These are phyloP conservation scores for Graphiopsis chlorocephala DNA, from an alignment of 2,329 filamentous ascomycete genomes.

Conservation along the genomic window DNA sequence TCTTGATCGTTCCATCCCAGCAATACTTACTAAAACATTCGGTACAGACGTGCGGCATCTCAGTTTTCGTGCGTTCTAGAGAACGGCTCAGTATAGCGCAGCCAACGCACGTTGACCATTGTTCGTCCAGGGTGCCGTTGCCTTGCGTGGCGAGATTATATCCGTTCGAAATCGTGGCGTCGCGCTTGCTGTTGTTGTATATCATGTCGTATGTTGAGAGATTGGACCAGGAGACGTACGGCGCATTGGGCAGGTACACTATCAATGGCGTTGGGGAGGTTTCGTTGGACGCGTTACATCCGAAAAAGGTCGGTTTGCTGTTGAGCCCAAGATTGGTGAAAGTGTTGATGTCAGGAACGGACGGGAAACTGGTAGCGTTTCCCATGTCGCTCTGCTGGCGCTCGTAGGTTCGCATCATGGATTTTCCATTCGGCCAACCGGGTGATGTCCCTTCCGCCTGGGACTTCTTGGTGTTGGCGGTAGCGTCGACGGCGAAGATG, in stretches of 20 bases:
- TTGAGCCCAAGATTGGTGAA: slow-evolving; percentile 77
- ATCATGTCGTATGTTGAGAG: slow-evolving; percentile 69
- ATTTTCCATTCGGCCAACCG: slow-evolving; percentile 74
- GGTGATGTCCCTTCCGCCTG: slow-evolving; percentile 35
- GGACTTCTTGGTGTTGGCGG: slow-evolving; percentile 61
- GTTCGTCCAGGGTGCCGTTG: slow-evolving; percentile 69
- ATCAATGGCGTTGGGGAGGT: slow-evolving; percentile 60
- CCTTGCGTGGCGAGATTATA: slow-evolving; percentile 79
- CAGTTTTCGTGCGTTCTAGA: slow-evolving; percentile 66
- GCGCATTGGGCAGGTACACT: slow-evolving; percentile 74
- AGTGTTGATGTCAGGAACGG: slow-evolving; percentile 70
- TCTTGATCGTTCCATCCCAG: slow-evolving; percentile 73
- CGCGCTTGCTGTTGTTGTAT: slow-evolving; percentile 65
- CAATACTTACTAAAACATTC: slow-evolving; percentile 81
- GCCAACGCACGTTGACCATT: slow-evolving; percentile 79
- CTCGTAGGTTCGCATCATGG: slow-evolving; percentile 70
- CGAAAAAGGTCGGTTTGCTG: slow-evolving; percentile 71
- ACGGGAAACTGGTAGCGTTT: slow-evolving; percentile 70
- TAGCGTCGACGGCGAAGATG: slow-evolving; percentile 76
- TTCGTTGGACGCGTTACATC: slow-evolving; percentile 65
- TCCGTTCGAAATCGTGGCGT: slow-evolving; percentile 81
- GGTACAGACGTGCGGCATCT: slow-evolving; percentile 68
- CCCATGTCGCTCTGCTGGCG: slow-evolving; percentile 58
- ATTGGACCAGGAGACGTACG: slow-evolving; percentile 72
- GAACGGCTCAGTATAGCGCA: slow-evolving; percentile 82